Evolutionary conservation across 371 early-diverging fungal species (phyloP).

Genomic region (Mucor piriformis): DNA sequence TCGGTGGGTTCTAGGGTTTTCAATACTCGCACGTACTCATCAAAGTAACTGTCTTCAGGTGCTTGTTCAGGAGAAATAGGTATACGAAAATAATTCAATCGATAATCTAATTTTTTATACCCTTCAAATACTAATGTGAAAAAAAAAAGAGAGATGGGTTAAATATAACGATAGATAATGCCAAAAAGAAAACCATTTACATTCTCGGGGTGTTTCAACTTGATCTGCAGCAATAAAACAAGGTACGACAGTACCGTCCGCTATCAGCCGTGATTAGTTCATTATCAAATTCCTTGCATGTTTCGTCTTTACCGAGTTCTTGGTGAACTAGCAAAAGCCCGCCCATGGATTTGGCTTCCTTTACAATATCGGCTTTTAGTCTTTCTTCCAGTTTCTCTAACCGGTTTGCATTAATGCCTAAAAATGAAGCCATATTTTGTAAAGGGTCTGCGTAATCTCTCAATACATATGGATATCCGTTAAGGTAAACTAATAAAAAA

Average conservation of each 20-base stretch:
- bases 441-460: constrained; percentile 61
- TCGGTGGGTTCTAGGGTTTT: constrained; percentile 41
- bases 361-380: constrained; percentile 65
- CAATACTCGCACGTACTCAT: constrained; percentile 65
- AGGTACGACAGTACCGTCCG: constrained; percentile 58
- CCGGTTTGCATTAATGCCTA: constrained; percentile 64
- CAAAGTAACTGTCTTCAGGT: constrained; percentile 69
- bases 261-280: constrained; percentile 20
- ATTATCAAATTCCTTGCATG: too few relatives aligned
- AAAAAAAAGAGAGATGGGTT: background rate
- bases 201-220: constrained; percentile 63
- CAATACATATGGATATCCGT: constrained; percentile 69
- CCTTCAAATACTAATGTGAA: constrained; percentile 48
- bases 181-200: constrained; percentile 16
- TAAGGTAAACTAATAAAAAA: constrained; percentile 47
- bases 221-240: constrained; percentile 63
- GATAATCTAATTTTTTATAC: constrained; percentile 45
- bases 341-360: constrained; percentile 53
- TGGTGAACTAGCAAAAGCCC: constrained; percentile 72
- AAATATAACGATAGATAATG: background rate
- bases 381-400: constrained; percentile 72
- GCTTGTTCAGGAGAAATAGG: constrained; percentile 69
- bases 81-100: constrained; percentile 59
- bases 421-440: constrained; percentile 63
- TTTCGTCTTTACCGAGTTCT: constrained; percentile 54